Evolutionary conservation across 225 moss, liverwort and hornwort species (phyloP).

Genomic region (Neckera pumila): DNA sequence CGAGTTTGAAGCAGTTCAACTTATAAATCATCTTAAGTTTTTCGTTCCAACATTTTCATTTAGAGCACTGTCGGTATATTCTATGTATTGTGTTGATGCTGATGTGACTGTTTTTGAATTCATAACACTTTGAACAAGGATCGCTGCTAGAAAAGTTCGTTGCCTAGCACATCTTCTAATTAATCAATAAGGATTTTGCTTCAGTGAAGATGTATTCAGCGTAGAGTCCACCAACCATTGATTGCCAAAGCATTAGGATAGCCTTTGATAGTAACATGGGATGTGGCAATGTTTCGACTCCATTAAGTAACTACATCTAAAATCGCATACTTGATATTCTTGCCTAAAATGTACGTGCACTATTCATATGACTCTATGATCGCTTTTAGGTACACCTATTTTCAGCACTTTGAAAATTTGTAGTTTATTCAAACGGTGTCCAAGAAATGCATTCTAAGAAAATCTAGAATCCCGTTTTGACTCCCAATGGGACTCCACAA

Average conservation of each 20-base stretch:
- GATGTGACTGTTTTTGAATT: constrained; percentile 36
- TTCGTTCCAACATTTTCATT: neutral
- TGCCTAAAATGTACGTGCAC: too few species aligned
- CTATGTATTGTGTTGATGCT: constrained; percentile 23
- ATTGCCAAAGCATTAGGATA: neutral
- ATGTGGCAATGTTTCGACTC: too few species aligned
- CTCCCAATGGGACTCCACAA: too few species aligned
- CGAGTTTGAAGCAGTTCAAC: neutral
- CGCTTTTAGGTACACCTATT: too few species aligned
- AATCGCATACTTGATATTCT: too few species aligned
- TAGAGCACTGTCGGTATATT: constrained; percentile 13
- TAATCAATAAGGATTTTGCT: neutral
- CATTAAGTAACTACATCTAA: too few species aligned
- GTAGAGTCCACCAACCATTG: neutral
- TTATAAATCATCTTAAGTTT: neutral
- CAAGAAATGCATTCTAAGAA: too few species aligned
- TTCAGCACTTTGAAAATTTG: too few species aligned
- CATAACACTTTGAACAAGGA: constrained; percentile 13
- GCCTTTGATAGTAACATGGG: neutral
- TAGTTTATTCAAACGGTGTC: too few species aligned
- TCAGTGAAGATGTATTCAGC: neutral
- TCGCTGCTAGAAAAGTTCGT: constrained; percentile 18
- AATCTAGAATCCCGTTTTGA: too few species aligned
- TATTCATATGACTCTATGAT: too few species aligned
- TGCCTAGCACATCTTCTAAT: neutral